phyloP scores from a whole-genome alignment of 768 basidiomycete species.

The Phaeolepiota aurea region DNA sequence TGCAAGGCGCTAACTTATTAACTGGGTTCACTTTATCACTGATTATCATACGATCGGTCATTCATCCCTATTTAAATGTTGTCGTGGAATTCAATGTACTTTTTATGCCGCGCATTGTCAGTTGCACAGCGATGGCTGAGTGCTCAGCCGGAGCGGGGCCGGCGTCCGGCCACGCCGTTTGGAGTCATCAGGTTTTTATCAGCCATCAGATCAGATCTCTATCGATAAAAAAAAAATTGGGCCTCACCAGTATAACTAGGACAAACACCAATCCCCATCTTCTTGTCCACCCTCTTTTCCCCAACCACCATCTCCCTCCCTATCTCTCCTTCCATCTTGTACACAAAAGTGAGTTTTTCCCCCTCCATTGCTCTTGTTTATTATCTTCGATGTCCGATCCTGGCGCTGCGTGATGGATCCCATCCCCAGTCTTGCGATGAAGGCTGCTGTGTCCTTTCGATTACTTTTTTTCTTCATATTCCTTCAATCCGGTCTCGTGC shows the following conservation, averaged over 20 bases:
- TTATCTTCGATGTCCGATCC: slow-evolving; percentile 4
- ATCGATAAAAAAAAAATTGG: slow-evolving; percentile 57
- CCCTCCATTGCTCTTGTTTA: slow-evolving; percentile 7
- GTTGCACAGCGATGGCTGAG: slow-evolving; percentile 4
- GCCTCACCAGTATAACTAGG: slow-evolving; percentile 50
- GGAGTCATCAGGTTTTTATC: slow-evolving; percentile 35
- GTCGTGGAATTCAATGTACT: neutral
- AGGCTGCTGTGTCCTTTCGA: slow-evolving; percentile 10
- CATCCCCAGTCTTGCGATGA: slow-evolving; percentile 2
- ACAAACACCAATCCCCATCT: slow-evolving; percentile 37
- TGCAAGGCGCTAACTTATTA: neutral
- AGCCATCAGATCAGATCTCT: slow-evolving; percentile 40
- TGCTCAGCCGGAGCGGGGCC: slow-evolving; percentile 19
- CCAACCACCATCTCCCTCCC: slow-evolving; percentile 41
- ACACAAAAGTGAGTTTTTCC: slow-evolving; percentile 24
- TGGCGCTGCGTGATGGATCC: neutral
- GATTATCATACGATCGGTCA: neutral
- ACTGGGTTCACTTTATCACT: neutral
- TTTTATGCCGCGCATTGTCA: no score
- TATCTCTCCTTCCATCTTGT: slow-evolving; percentile 20
- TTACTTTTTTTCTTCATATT: slow-evolving; percentile 17
- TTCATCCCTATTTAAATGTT: neutral
- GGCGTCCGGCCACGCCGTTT: slow-evolving; percentile 34
- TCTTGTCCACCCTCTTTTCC: slow-evolving; percentile 27
- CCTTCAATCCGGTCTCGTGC: slow-evolving; percentile 16